phyloP scores from a whole-genome alignment of 306 rosid species.

The Trichosanthes truncata region DNA sequence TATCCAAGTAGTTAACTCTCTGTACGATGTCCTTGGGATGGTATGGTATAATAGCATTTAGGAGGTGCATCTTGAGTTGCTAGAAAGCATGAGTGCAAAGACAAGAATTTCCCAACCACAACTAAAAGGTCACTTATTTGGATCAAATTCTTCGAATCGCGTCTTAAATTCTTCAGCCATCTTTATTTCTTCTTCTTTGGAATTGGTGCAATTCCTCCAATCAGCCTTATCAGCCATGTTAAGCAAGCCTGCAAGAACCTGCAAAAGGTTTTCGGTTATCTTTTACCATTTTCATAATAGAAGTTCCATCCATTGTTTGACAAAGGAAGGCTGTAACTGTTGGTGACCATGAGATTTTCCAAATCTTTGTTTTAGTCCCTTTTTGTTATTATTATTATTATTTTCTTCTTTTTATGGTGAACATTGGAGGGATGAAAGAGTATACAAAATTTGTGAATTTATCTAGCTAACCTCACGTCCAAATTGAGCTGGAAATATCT shows the following conservation, averaged over 20 bases:
- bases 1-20: not conserved
- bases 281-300: not conserved
- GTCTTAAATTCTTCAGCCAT: constrained; percentile 58
- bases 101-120: not conserved
- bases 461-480: constrained; percentile 81
- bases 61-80: not conserved
- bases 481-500: constrained; percentile 76
- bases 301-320: not conserved
- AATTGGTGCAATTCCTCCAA: constrained; percentile 69
- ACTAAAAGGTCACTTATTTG: constrained; percentile 33
- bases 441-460: not conserved
- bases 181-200: constrained; percentile 73
- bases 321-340: not conserved
- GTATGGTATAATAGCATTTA: not conserved
- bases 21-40: not conserved
- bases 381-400: not conserved
- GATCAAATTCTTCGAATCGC: constrained; percentile 71
- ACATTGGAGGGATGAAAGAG: not conserved
- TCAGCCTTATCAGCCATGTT: constrained; percentile 82
- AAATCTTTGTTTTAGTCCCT: not conserved
- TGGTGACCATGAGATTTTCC: not conserved
- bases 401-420: not conserved
- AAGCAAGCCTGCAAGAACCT: constrained; percentile 91
- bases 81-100: not conserved
- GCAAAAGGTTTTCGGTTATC: constrained; percentile 9